A percentile compares a stretch with the other conserved stretches of the same genome.
Conservation (phyloP, 306 rosid genomes). For the Cucurbita maxima region DNA sequence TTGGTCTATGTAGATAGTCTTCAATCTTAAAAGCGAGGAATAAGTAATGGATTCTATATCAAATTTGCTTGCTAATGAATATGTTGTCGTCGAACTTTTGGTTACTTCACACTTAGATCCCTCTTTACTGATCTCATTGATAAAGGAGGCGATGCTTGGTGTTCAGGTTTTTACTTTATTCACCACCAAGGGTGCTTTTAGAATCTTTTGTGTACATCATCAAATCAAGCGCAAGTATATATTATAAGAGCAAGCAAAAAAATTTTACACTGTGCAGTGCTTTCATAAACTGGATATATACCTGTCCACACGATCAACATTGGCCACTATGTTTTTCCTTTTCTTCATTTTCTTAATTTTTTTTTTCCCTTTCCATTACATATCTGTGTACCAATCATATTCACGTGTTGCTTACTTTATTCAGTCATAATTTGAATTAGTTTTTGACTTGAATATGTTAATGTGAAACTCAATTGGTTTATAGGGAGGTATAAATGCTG, state of each 20-base stretch:
- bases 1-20: too few relatives aligned
- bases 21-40: too few relatives aligned
- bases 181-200: background rate
- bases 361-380: background rate
- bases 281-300: background rate
- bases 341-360: background rate
- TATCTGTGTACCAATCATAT: background rate
- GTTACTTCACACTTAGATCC: too few relatives aligned
- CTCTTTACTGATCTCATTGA: too few relatives aligned
- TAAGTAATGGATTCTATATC: too few relatives aligned
- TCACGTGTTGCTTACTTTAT: background rate
- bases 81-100: too few relatives aligned
- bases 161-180: background rate
- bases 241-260: background rate
- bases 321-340: background rate
- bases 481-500: constrained; percentile 93
- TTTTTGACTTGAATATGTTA: background rate
- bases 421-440: background rate
- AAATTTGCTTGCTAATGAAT: too few relatives aligned
- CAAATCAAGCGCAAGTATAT: background rate
- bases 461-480: background rate
- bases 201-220: background rate
- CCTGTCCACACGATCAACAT: background rate
- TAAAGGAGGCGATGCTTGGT: too few relatives aligned
- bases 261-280: background rate